Evolutionary conservation across 208 protist genomes (phyloP).

Genomic region (Trypanosoma avium): DNA sequence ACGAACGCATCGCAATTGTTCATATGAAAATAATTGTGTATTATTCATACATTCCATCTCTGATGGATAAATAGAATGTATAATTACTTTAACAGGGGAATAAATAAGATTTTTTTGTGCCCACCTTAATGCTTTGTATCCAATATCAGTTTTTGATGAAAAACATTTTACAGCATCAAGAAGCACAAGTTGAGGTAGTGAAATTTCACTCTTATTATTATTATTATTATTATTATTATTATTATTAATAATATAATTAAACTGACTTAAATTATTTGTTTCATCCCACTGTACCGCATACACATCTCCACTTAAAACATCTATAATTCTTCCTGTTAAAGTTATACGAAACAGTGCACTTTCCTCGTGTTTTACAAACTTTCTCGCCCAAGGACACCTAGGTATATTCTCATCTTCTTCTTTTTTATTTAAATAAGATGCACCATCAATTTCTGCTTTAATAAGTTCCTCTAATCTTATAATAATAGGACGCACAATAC

Average conservation of each 20-base stretch:
- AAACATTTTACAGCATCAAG: constrained; percentile 52
- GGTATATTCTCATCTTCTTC: background rate
- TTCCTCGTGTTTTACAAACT: constrained; percentile 18
- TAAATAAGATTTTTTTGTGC: constrained; percentile 41
- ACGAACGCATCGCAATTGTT: constrained; percentile 39
- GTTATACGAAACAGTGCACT: constrained; percentile 18
- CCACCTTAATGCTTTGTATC: constrained; percentile 46
- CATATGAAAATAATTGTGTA: constrained; percentile 42
- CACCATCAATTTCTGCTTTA: constrained; percentile 17
- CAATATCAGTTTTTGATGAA: constrained; percentile 22
- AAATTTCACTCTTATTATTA: background rate
- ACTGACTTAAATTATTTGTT: background rate
- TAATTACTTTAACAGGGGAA: constrained; percentile 35
- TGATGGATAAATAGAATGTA: constrained; percentile 42
- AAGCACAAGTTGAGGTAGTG: constrained; percentile 27
- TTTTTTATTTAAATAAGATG: background rate
- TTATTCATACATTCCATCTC: constrained; percentile 58
- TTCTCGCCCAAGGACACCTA: constrained; percentile 25
- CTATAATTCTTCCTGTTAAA: constrained; percentile 36
- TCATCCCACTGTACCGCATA: constrained; percentile 48
- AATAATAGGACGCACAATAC: constrained; percentile 38
- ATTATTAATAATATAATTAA: background rate
- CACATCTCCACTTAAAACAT: constrained; percentile 53
- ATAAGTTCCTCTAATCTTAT: constrained; percentile 31
- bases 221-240: background rate